Percentiles rank a stretch among this genome's conserved stretches.
These are phyloP conservation scores for Binderoboletus segoi DNA, from an alignment of 1,284 basidiomycete species.

Conservation along the genomic window DNA sequence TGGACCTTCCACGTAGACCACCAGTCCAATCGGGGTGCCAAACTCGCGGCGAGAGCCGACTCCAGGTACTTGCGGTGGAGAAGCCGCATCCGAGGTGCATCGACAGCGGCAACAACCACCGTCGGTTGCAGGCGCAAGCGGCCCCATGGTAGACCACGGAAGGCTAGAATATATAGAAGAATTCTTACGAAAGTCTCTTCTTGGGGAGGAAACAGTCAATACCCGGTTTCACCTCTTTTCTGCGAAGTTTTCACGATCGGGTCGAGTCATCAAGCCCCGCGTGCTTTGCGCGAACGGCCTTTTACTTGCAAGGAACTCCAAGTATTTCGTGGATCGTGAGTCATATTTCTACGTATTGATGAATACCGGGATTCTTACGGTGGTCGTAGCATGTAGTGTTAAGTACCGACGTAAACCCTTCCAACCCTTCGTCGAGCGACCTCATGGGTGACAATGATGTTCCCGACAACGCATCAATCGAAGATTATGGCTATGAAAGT, in stretches of 20 bases:
- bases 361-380: background rate
- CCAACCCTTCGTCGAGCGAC: slow-evolving; percentile 16
- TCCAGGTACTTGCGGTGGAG: no score
- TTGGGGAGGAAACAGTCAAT: slow-evolving; percentile 30
- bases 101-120: no score
- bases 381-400: slow-evolving; percentile 13
- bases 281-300: slow-evolving; percentile 26
- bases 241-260: slow-evolving; percentile 10
- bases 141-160: no score
- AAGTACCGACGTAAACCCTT: slow-evolving; percentile 13
- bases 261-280: slow-evolving; percentile 16
- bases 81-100: no score
- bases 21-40: no score
- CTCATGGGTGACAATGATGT: slow-evolving; percentile 16
- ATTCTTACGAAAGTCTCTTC: slow-evolving; percentile 27
- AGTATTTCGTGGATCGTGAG: slow-evolving; percentile 28
- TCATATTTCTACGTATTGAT: background rate
- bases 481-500: slow-evolving; percentile 31
- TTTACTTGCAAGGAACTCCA: slow-evolving; percentile 21
- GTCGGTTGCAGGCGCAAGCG: no score
- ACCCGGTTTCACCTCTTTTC: slow-evolving; percentile 36
- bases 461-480: slow-evolving; percentile 6
- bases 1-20: no score
- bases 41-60: no score
- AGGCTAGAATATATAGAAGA: no score